Evolutionary conservation across 192 early-diverging fungal species (phyloP).

Genomic region (Spizellomyces sp.): DNA sequence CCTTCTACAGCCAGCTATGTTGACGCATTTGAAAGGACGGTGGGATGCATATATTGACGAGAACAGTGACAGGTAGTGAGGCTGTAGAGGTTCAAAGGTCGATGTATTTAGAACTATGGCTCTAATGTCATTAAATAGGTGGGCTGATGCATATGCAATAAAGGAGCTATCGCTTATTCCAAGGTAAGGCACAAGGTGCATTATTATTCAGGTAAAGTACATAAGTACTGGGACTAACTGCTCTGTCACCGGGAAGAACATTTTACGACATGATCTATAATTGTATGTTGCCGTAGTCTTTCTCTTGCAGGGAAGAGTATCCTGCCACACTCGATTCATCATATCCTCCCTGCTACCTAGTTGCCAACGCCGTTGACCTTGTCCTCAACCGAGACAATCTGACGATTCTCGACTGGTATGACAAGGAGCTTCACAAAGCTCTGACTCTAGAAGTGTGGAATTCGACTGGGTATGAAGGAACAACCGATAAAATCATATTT

Average conservation of each 20-base stretch:
- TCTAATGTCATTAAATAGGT: too few species aligned
- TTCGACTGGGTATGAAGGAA: background rate
- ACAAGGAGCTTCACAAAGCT: background rate
- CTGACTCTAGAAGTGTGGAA: background rate
- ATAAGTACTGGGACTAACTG: too few species aligned
- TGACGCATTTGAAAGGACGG: background rate
- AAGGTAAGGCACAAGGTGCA: too few species aligned
- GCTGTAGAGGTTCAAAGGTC: too few species aligned
- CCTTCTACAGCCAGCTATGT: background rate
- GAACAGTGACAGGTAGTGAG: conserved; percentile 4
- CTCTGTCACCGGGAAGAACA: background rate
- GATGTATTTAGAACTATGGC: too few species aligned
- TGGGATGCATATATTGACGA: conserved; percentile 2
- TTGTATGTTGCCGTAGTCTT: background rate
- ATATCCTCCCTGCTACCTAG: background rate
- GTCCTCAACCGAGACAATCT: background rate
- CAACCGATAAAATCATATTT: background rate
- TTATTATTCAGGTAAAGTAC: too few species aligned
- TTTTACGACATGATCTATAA: conserved; percentile 5
- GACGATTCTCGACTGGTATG: conserved; percentile 2
- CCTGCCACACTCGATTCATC: background rate
- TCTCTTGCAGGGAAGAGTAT: background rate
- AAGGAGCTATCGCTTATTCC: too few species aligned
- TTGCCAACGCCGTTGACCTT: background rate
- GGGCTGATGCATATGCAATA: too few species aligned